Percentiles rank a stretch among this genome's conserved stretches.
Evolutionary conservation across 768 basidiomycete species (phyloP).

Genomic region (Gymnopilus dilepis): DNA sequence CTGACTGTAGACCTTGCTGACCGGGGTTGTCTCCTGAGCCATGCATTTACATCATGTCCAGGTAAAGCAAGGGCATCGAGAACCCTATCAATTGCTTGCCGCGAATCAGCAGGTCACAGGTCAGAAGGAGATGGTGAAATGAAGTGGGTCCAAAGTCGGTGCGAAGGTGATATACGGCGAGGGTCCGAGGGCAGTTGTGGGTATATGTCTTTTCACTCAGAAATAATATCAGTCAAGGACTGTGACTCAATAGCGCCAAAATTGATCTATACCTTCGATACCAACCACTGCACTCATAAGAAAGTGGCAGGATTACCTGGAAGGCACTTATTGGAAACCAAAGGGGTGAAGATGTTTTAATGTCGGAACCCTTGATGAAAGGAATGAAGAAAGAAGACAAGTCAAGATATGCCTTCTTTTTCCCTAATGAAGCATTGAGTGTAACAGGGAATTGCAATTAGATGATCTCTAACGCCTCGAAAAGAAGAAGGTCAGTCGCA

Average conservation of each 20-base stretch:
- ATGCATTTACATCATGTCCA: constrained; percentile 3
- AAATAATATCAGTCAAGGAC: background rate
- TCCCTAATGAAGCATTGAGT: too few relatives aligned
- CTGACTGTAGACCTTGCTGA: background rate
- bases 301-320: too few relatives aligned
- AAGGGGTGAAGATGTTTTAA: too few relatives aligned
- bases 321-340: too few relatives aligned
- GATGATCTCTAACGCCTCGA: too few relatives aligned
- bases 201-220: background rate
- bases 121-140: background rate
- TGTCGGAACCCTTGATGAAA: too few relatives aligned
- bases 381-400: too few relatives aligned
- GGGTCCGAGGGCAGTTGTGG: background rate
- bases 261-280: too few relatives aligned
- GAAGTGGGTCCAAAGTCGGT: constrained; percentile 6
- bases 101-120: constrained; percentile 2
- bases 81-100: background rate
- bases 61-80: background rate
- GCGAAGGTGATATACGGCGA: background rate
- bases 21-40: background rate
- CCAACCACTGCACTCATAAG: too few relatives aligned
- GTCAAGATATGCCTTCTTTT: too few relatives aligned
- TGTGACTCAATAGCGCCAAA: too few relatives aligned
- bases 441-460: too few relatives aligned
- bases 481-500: background rate